These are phyloP conservation scores for Wickerhamomyces rabaulensis DNA, from an alignment of 805 yeast species.

Conservation along the genomic window DNA sequence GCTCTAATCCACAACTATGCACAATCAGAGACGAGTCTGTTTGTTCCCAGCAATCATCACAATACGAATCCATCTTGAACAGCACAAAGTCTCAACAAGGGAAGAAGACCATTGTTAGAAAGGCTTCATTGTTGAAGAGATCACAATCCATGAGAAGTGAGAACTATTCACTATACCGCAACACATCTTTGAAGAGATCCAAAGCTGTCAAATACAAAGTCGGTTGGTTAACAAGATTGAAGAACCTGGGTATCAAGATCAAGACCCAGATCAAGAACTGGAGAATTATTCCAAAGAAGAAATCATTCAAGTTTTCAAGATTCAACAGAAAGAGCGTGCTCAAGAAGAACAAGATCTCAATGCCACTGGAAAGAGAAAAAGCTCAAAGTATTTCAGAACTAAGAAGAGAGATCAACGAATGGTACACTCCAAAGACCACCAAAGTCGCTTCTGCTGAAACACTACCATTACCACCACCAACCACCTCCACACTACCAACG, in stretches of 20 bases:
- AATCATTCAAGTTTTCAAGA: constrained; percentile 12
- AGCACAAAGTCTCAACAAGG: neutral
- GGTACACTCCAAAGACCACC: constrained; percentile 9
- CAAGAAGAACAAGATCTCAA: constrained; percentile 12
- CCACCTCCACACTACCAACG: neutral
- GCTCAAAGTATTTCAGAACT: constrained; percentile 22
- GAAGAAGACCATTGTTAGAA: neutral
- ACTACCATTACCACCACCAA: constrained; percentile 6
- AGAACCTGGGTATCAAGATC: constrained; percentile 21
- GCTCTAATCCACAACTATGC: neutral
- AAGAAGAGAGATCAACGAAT: constrained; percentile 22
- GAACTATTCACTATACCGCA: constrained; percentile 12
- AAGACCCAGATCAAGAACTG: constrained; percentile 23
- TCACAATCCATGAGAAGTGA: constrained; percentile 6
- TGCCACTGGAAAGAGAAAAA: constrained; percentile 18
- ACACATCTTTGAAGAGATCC: constrained; percentile 26
- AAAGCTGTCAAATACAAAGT: constrained; percentile 33
- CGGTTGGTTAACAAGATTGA: constrained; percentile 31
- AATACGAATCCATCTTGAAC: neutral
- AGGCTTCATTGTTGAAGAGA: neutral
- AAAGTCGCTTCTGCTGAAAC: neutral
- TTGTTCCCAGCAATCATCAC: constrained; percentile 1
- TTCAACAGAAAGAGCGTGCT: constrained; percentile 1
- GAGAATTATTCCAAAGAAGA: constrained; percentile 24
- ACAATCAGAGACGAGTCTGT: neutral